Conservation (phyloP, 139 green algal species). For the Coelastrella sp. region DNA sequence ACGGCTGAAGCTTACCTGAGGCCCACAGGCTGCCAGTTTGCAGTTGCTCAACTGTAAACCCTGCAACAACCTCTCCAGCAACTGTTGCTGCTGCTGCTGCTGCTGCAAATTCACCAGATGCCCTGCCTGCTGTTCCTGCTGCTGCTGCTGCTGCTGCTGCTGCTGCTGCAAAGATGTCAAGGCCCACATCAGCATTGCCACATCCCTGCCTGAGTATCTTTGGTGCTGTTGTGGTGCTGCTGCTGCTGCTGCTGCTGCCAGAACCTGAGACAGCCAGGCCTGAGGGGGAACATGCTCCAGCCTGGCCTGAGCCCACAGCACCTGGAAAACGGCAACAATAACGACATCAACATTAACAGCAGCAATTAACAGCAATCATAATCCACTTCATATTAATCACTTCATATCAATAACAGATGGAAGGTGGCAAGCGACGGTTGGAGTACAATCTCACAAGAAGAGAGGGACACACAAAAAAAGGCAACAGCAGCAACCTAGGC, state of each 20-base stretch:
- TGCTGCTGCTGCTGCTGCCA: neutral
- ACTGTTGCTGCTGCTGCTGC: constrained; percentile 21
- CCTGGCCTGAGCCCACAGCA: constrained; percentile 33
- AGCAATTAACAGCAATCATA: neutral
- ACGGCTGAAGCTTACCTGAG: constrained; percentile 33
- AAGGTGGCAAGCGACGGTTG: too few relatives aligned
- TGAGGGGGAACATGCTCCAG: neutral
- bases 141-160: constrained; percentile 7
- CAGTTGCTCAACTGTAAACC: constrained; percentile 17
- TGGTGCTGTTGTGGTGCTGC: neutral
- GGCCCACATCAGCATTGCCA: constrained; percentile 33
- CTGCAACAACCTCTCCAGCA: constrained; percentile 4
- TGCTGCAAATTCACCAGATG: neutral
- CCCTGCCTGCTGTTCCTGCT: neutral
- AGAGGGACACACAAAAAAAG: too few relatives aligned
- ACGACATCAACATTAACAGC: neutral
- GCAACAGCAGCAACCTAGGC: too few relatives aligned
- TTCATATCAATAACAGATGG: too few relatives aligned
- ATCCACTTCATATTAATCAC: too few relatives aligned
- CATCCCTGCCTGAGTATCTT: neutral
- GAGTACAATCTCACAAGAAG: too few relatives aligned
- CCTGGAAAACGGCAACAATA: constrained; percentile 7
- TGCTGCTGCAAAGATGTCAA: constrained; percentile 1
- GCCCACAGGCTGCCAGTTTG: neutral
- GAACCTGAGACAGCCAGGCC: neutral